Base-by-base conservation (phyloP, 148 eudicot genomes). In the Diospyros kaki region DNA sequence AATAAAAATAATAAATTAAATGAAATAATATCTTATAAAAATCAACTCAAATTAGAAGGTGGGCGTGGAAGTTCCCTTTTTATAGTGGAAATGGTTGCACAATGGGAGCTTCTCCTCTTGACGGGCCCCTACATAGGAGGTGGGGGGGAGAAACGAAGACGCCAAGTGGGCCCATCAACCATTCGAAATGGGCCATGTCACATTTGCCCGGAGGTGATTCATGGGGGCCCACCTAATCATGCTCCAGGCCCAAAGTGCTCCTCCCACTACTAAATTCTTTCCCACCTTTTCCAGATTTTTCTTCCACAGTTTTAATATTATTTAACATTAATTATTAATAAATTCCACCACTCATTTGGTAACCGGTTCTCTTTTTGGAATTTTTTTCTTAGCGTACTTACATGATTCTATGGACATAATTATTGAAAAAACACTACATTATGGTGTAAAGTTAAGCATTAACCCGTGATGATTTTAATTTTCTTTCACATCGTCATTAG, bases 131-230 rank as follows among this genome's bases (percentile, higher is more conserved):
- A 38, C 58, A 39, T 9, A 10, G 4, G 66, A 73, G 8, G 45
- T 38, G 59, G 6, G 0, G 64, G 64, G 77, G 76, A 81, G 77
- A 62, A 78, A 73, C 72, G 79, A 67, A 72, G 64, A 65, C 71
- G 78, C 55, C 39, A 38, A 58, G 66, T 74, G 81, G 84, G 79
- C 73, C 81, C 75, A 66, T 17, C 28, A 46, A 66, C 54, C 64
- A 68, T 7, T 53, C 39, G 17, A 58, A 52, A 70, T 51, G 44
- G 17, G 43, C 65, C 84, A 70, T 74, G 79, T 78, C 84, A 82
- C 75, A 66, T 71, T 66, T 61, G 44, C 69, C 73, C 73, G 81
- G 84, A 67, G 50, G 60, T 78, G 84, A 82, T 78, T 71, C 81
- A 82, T 60, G 6, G 8, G 81, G 81, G 66, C 79, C 81, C 81